Percentiles rank a stretch among this genome's conserved stretches.
phyloP scores from a whole-genome alignment of 192 early-diverging fungal species.

The Coemansia sp. region DNA sequence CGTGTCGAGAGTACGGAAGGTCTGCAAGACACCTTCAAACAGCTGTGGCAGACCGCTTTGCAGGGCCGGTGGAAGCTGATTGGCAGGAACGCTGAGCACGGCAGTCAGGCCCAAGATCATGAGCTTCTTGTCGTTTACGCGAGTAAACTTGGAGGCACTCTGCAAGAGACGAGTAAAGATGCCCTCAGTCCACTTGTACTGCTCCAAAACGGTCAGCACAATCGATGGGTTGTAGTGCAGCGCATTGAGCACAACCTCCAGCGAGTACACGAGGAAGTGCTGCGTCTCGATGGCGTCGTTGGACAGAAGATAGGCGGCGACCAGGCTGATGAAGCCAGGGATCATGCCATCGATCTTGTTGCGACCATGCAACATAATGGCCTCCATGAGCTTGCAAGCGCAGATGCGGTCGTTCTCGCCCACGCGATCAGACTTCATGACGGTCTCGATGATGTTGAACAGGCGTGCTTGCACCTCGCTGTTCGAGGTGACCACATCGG shows the following conservation, averaged over 20 bases:
- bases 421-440: slow-evolving; percentile 74
- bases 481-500: slow-evolving; percentile 68
- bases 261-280: slow-evolving; percentile 69
- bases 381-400: slow-evolving; percentile 83
- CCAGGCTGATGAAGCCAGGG: slow-evolving; percentile 69
- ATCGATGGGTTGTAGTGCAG: slow-evolving; percentile 85
- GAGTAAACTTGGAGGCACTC: slow-evolving; percentile 67
- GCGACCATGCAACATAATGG: slow-evolving; percentile 79
- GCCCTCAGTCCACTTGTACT: slow-evolving; percentile 68
- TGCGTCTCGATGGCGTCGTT: slow-evolving; percentile 62
- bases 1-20: slow-evolving; percentile 77
- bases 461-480: slow-evolving; percentile 69
- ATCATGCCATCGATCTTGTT: slow-evolving; percentile 75
- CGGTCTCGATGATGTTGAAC: slow-evolving; percentile 83
- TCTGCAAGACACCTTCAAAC: slow-evolving; percentile 65
- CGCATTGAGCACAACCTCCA: slow-evolving; percentile 83
- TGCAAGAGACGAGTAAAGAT: slow-evolving; percentile 83
- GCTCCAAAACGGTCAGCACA: slow-evolving; percentile 76
- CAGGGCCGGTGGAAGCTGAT: slow-evolving; percentile 69
- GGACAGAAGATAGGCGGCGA: slow-evolving; percentile 63
- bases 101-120: slow-evolving; percentile 76
- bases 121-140: slow-evolving; percentile 96
- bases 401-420: slow-evolving; percentile 77
- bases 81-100: slow-evolving; percentile 68
- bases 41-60: slow-evolving; percentile 74